Conservation (phyloP, 2,329 filamentous ascomycete genomes). For the Chaetothyriales sp. region DNA sequence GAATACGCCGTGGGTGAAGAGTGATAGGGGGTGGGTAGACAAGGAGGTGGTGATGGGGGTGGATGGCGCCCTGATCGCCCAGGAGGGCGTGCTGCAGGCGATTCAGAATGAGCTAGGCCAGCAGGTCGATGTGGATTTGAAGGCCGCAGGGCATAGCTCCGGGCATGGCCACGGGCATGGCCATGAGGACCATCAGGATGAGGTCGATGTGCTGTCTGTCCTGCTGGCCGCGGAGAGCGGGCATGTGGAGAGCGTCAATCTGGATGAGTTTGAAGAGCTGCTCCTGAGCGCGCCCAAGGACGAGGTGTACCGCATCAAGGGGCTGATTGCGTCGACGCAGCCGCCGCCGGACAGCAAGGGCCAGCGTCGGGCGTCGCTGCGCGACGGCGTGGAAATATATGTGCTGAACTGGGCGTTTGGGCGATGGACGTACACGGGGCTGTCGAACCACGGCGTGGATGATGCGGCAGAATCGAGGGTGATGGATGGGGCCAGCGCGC, state of each 20-base stretch:
- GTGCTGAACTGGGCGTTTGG: constrained; percentile 98
- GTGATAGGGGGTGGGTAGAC: constrained; percentile 62
- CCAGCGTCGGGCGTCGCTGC: constrained; percentile 22
- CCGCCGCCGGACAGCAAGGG: constrained; percentile 36
- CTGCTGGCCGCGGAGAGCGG: constrained; percentile 31
- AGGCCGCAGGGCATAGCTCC: constrained; percentile 32
- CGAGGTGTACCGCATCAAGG: constrained; percentile 92
- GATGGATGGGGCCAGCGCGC: constrained; percentile 22
- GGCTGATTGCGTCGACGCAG: constrained; percentile 35
- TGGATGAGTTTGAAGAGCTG: constrained; percentile 43
- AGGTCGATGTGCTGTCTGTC: constrained; percentile 86
- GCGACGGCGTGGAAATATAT: constrained; percentile 42
- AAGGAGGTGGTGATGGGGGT: constrained; percentile 74
- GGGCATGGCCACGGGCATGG: constrained; percentile 26
- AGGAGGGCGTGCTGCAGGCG: constrained; percentile 24
- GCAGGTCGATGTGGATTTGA: constrained; percentile 16
- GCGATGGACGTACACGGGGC: constrained; percentile 74
- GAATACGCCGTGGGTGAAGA: constrained; percentile 73
- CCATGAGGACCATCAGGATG: constrained; percentile 53
- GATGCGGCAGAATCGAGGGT: constrained; percentile 22
- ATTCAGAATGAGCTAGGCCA: constrained; percentile 24
- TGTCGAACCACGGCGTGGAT: constrained; percentile 17
- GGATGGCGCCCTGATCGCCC: constrained; percentile 55
- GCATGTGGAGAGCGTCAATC: constrained; percentile 30
- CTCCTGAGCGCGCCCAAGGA: constrained; percentile 72